Evolutionary conservation across 2,329 filamentous ascomycete species (phyloP).

Genomic region (Alternaria triticina): DNA sequence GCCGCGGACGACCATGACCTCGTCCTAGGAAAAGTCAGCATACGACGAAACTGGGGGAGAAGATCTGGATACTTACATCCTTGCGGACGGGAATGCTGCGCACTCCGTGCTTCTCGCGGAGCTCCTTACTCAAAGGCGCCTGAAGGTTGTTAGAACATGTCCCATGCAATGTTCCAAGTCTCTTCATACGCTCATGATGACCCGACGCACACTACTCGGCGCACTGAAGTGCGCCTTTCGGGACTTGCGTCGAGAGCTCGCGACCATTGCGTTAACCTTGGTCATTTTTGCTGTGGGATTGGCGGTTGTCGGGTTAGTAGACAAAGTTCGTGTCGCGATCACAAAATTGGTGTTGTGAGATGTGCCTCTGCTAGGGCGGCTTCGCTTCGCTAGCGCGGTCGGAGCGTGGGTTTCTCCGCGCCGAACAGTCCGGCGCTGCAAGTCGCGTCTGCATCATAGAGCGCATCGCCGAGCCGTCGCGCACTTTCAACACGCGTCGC

Average conservation of each 20-base stretch:
- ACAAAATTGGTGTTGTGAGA: constrained; percentile 23
- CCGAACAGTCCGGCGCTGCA: background rate
- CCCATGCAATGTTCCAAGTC: constrained; percentile 61
- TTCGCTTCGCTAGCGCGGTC: constrained; percentile 23
- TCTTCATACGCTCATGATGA: constrained; percentile 82
- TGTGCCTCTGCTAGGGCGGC: constrained; percentile 10
- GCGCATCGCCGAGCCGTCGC: background rate
- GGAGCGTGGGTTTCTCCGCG: constrained; percentile 13
- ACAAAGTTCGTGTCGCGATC: constrained; percentile 24
- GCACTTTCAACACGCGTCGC: constrained; percentile 13
- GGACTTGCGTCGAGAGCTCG: constrained; percentile 95
- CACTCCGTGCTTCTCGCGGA: constrained; percentile 99
- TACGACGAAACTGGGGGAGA: constrained; percentile 12
- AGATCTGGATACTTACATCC: constrained; percentile 58
- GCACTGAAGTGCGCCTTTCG: constrained; percentile 98
- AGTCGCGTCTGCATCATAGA: background rate
- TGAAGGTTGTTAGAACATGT: constrained; percentile 43
- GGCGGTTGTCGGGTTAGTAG: constrained; percentile 42
- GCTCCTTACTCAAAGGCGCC: constrained; percentile 69
- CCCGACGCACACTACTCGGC: constrained; percentile 90
- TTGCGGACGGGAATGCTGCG: constrained; percentile 90
- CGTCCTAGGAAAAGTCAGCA: constrained; percentile 59
- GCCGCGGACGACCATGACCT: constrained; percentile 91
- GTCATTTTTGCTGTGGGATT: constrained; percentile 65
- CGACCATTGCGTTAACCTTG: constrained; percentile 68